Evolutionary conservation across 805 yeast species (phyloP).

Genomic region (Candida nonsorbophila): DNA sequence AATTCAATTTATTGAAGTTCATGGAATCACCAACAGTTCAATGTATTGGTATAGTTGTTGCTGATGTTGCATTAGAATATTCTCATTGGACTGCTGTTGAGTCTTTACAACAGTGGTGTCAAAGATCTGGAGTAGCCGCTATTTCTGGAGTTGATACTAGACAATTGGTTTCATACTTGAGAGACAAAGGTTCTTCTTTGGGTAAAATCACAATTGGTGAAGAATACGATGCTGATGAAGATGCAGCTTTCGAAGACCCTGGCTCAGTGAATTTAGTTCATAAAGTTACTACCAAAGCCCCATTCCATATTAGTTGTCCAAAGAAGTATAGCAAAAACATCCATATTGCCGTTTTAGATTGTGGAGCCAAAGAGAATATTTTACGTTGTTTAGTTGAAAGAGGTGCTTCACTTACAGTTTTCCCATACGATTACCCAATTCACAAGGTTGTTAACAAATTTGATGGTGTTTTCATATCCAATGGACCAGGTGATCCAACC

Average conservation of each 20-base stretch:
- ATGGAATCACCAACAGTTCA: conserved; percentile 90
- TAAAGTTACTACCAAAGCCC: conserved; percentile 91
- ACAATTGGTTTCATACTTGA: conserved; percentile 82
- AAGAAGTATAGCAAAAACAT: conserved; percentile 46
- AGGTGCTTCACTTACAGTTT: conserved; percentile 94
- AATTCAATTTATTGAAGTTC: conserved; percentile 79
- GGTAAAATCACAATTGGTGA: conserved; percentile 89
- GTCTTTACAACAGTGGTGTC: conserved; percentile 91
- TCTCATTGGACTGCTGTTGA: conserved; percentile 99
- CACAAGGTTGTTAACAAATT: conserved; percentile 86
- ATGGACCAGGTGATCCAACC: conserved; percentile 98
- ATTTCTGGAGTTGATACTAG: conserved; percentile 97
- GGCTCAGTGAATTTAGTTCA: conserved; percentile 85
- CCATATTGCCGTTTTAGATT: conserved; percentile 91
- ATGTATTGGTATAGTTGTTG: conserved; percentile 93
- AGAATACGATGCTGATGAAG: conserved; percentile 87
- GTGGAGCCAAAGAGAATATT: conserved; percentile 98
- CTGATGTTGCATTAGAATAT: conserved; percentile 90
- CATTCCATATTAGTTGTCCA: conserved; percentile 78
- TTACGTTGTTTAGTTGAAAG: conserved; percentile 88
- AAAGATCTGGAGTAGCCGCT: conserved; percentile 90
- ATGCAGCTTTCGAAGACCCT: conserved; percentile 87
- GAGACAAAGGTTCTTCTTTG: conserved; percentile 94
- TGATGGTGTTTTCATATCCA: conserved; percentile 91
- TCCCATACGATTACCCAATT: conserved; percentile 93